Evolutionary conservation across 495 filamentous ascomycete species (phyloP).

Genomic region (Tricharina praecox): DNA sequence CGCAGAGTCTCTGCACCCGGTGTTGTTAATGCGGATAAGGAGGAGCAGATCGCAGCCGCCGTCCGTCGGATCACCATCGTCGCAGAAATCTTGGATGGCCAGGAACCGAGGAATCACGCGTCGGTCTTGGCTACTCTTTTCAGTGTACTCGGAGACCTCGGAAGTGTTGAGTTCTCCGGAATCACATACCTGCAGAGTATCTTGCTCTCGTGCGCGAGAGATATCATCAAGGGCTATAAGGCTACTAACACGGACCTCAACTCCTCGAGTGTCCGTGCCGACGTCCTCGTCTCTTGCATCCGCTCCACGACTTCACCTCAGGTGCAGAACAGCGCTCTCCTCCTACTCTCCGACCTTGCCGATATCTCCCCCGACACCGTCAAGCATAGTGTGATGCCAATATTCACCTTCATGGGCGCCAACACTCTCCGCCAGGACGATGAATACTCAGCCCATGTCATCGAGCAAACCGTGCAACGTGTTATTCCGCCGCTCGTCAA

Average conservation of each 20-base stretch:
- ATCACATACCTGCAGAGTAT: conserved; percentile 73
- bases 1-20: background rate
- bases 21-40: conserved; percentile 23
- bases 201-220: conserved; percentile 54
- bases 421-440: conserved; percentile 78
- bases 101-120: conserved; percentile 50
- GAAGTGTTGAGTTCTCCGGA: conserved; percentile 60
- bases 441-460: conserved; percentile 87
- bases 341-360: conserved; percentile 72
- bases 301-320: conserved; percentile 73
- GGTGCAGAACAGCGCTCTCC: conserved; percentile 76
- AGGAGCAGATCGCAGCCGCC: conserved; percentile 40
- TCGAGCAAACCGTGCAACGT: conserved; percentile 72
- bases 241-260: conserved; percentile 34
- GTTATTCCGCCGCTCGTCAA: conserved; percentile 82
- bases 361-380: conserved; percentile 72
- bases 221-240: conserved; percentile 57
- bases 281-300: conserved; percentile 79
- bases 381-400: conserved; percentile 92
- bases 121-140: conserved; percentile 64
- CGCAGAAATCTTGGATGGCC: conserved; percentile 70
- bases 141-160: conserved; percentile 62
- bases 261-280: conserved; percentile 66
- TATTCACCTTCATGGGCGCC: conserved; percentile 93
- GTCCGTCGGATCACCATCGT: conserved; percentile 68